Base-by-base conservation (phyloP, 2,329 filamentous ascomycete genomes). In the Aspergillus aculeatus region DNA sequence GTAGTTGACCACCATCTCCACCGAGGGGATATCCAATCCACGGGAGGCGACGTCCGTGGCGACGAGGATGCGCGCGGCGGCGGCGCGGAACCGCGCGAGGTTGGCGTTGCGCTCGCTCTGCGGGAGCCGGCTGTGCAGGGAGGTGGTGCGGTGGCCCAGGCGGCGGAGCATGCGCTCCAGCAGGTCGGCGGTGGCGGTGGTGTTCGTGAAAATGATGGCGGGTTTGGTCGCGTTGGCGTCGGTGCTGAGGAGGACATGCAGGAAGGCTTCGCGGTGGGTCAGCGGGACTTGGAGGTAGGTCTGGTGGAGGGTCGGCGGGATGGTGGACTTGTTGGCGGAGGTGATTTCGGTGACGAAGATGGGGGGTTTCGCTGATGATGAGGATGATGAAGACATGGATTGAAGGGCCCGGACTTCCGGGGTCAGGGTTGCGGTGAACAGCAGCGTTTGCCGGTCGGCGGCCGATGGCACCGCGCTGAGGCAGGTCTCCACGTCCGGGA, bases 391-490 rank as follows among this genome's bases (percentile, higher is more conserved):
- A 9, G 91, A 88, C 79, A 91, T 85, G 60, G 89, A 85, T 75
- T 96, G 95, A 60, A 98, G 79, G 2, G 91, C 91, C 53, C 91
- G 86, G 4, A 99, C 92, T 79, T 98, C 94, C 2, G 91, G 87
- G 0, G 95, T 98, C 48, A 99, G 88, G 1, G 95, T 99, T 16
- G 95, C 95, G 9, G 95, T 99, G 79, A 99, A 99, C 2, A 99
- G 85, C 16, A 96, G 85, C 0, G 94, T 99, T 75, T 99, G 93
- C n/a, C 95, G 86, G 70, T 91, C 82, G 1, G 84, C 78, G 4
- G 91, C 85, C 0, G 90, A 87, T 0, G 95, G 95, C 0, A 99
- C 83, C 2, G 89, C 88, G 2, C 86, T 88, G 4, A 99, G 82
- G 71, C 93, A 97, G 62, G 92, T 91, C 73, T 96, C 91, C 1